phyloP scores from a whole-genome alignment of 2,329 filamentous ascomycete genomes.

The Fusarium dimerum region DNA sequence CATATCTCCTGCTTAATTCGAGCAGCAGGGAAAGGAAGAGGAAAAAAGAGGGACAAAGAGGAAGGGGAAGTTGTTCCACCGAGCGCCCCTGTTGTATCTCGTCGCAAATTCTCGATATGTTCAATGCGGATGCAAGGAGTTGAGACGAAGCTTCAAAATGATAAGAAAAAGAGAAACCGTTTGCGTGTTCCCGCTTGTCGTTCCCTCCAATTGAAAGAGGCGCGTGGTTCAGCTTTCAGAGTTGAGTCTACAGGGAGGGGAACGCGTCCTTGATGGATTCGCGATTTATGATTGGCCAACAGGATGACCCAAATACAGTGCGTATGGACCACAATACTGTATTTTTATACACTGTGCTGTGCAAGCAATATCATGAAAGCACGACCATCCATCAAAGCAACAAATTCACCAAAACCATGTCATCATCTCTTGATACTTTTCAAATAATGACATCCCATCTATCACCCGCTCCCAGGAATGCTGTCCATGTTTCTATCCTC shows the following conservation, averaged over 20 bases:
- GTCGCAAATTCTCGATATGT: neutral
- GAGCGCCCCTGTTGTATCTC: neutral
- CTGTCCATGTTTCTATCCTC: too few relatives aligned
- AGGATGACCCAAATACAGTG: slow-evolving; percentile 3
- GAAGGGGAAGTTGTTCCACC: too few relatives aligned
- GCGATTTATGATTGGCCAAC: slow-evolving; percentile 28
- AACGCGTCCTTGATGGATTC: slow-evolving; percentile 25
- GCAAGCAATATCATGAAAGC: too few relatives aligned
- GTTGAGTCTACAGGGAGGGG: slow-evolving; percentile 26
- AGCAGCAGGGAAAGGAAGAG: neutral
- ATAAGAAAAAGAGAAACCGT: neutral
- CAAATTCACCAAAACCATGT: too few relatives aligned
- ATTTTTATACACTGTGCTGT: too few relatives aligned
- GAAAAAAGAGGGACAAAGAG: too few relatives aligned
- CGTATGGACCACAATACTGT: too few relatives aligned
- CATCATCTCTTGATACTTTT: too few relatives aligned
- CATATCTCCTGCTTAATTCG: slow-evolving; percentile 21
- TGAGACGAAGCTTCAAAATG: neutral
- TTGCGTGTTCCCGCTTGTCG: neutral
- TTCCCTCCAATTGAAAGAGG: neutral
- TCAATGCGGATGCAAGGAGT: neutral
- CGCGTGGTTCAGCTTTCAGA: slow-evolving; percentile 3
- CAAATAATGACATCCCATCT: too few relatives aligned
- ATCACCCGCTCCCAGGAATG: too few relatives aligned
- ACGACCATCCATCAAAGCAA: too few relatives aligned